Conservation (phyloP, 192 early-diverging fungal species). For the Piromyces finnis region DNA sequence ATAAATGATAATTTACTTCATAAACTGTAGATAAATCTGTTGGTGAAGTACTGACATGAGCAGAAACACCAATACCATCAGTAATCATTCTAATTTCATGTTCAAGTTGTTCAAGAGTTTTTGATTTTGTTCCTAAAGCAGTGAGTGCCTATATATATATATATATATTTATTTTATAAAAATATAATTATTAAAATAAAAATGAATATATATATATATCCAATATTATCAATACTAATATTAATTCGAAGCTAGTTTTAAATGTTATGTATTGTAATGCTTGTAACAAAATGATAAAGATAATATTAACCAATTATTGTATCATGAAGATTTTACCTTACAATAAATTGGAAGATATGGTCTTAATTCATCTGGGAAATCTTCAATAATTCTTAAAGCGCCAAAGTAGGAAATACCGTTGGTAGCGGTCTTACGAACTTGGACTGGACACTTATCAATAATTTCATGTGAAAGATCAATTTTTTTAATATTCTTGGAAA, state of each 20-base stretch:
- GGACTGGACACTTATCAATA: slow-evolving; percentile 32
- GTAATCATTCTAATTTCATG: slow-evolving; percentile 70
- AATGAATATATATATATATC: too few relatives aligned
- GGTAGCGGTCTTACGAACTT: slow-evolving; percentile 61
- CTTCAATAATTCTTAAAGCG: slow-evolving; percentile 43
- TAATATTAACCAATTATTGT: too few relatives aligned
- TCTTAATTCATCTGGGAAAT: slow-evolving; percentile 43
- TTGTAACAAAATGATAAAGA: too few relatives aligned
- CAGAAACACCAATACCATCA: slow-evolving; percentile 59
- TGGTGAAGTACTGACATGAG: slow-evolving; percentile 45
- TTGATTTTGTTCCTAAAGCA: slow-evolving; percentile 15
- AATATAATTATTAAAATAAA: too few relatives aligned
- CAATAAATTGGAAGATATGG: slow-evolving; percentile 62
- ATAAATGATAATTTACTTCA: neutral
- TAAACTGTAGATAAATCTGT: slow-evolving; percentile 1
- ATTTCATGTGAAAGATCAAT: slow-evolving; percentile 34
- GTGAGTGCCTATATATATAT: slow-evolving; percentile 9
- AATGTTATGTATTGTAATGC: too few relatives aligned
- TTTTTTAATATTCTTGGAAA: slow-evolving; percentile 23
- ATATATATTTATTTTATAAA: slow-evolving; percentile 4
- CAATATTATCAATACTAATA: too few relatives aligned
- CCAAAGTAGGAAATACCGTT: slow-evolving; percentile 84
- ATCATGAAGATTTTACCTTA: slow-evolving; percentile 37
- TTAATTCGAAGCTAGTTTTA: too few relatives aligned
- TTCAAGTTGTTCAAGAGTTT: slow-evolving; percentile 59